A percentile compares a stretch with the other conserved stretches of the same genome.
phyloP scores from a whole-genome alignment of 768 basidiomycete genomes.

The Lyophyllum atratum region DNA sequence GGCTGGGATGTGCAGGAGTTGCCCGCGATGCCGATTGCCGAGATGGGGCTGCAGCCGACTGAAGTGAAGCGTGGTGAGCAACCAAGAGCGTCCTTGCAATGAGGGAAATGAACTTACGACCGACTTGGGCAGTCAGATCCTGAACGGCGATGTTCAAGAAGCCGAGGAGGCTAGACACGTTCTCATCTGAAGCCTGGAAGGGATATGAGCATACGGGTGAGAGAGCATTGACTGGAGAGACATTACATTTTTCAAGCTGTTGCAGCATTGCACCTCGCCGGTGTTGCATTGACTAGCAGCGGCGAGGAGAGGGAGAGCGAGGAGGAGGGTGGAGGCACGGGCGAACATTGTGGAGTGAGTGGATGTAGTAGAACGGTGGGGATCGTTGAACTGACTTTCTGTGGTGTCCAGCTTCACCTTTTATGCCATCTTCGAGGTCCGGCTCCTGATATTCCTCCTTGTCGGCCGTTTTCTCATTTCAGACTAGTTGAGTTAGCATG shows the following conservation, averaged over 20 bases:
- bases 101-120: neutral
- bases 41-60: neutral
- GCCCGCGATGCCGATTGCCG: neutral
- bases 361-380: neutral
- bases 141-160: neutral
- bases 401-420: neutral
- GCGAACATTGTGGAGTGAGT: neutral
- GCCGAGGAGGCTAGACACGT: neutral
- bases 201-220: neutral
- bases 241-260: neutral
- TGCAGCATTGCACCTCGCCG: neutral
- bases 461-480: no score
- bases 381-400: neutral
- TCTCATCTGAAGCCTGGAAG: neutral
- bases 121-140: neutral
- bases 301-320: neutral
- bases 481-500: no score
- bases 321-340: neutral
- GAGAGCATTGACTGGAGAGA: neutral
- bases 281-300: neutral
- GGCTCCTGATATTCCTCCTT: no score
- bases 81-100: no score
- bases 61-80: neutral
- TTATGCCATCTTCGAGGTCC: neutral
- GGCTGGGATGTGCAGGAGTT: neutral